Base-by-base conservation (phyloP, 805 yeast genomes). In the Zygotorulaspora florentina region DNA sequence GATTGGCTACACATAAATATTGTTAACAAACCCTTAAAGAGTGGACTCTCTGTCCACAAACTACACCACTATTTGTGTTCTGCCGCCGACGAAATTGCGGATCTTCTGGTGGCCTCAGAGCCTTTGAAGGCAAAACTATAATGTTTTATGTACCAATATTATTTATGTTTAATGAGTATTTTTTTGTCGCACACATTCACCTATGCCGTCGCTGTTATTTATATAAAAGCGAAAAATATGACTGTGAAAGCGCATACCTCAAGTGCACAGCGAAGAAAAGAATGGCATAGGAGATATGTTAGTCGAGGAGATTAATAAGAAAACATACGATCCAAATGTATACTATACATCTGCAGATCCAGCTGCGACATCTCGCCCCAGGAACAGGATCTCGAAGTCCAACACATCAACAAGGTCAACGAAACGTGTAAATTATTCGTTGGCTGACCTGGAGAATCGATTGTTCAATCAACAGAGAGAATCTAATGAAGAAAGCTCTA, bases 1-100 rank as follows among this genome's bases (percentile, higher is more conserved):
- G 85, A 90, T 56, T 83, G 86, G 80, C 60, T 89, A 54, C 91
- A 89, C 64, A 80, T 93, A 60, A 91, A 90, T 68, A 81, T 91
- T 51, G 83, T 89, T 39, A 69, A 75, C 48, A 76, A 75, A 50
- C 77, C 83, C 11, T 76, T 72, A 17, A 49, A 54, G 28, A 54
- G 61, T 34, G 56, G 56, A 2, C 42, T 61, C 9, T 48, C 54
- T 35, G 65, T 50, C 12, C 48, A 61, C 17, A 71, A 73, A 58
- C 61, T 89, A 71, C 79, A 76, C 52, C 80, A 78, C 65, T 87
- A 81, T 64, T 73, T 91, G 57, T 76, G 80, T 40, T 79, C 83
- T 55, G 80, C 93, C 35, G 95, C 96, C 26, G 83, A 82, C 56
- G 96, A 91, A 67, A 71, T 91, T 67, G 85, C 75, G 55, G 84